phyloP scores from a whole-genome alignment of 768 basidiomycete species.

The Russula brevipes region DNA sequence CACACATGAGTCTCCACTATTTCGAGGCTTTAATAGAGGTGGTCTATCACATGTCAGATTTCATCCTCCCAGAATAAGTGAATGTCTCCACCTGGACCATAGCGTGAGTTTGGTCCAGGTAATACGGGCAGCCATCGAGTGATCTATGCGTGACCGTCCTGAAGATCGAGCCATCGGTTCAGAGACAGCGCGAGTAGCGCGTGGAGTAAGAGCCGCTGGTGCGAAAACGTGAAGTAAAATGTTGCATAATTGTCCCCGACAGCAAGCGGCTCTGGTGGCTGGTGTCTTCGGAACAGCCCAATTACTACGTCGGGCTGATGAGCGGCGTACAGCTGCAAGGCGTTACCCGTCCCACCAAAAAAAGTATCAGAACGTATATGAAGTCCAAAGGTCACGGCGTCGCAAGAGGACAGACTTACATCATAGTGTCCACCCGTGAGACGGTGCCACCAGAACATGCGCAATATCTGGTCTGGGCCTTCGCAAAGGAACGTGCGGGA shows the following conservation, averaged over 20 bases:
- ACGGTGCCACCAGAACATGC: constrained; percentile 16
- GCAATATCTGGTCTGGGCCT: constrained; percentile 9
- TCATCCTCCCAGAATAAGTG: constrained; percentile 1
- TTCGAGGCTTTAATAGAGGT: constrained; percentile 1
- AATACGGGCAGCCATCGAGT: not conserved
- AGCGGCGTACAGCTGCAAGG: constrained; percentile 12
- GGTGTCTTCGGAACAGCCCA: constrained; percentile 50
- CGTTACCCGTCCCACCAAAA: not conserved
- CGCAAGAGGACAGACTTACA: not conserved
- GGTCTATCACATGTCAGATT: constrained; percentile 9
- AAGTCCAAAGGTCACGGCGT: not conserved
- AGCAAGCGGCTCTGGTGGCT: constrained; percentile 44
- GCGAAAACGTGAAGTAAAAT: constrained; percentile 58
- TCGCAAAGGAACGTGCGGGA: constrained; percentile 13
- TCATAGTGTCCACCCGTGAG: not conserved
- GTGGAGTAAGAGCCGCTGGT: constrained; percentile 57
- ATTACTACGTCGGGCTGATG: constrained; percentile 35
- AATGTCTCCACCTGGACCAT: not conserved
- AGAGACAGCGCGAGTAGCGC: constrained; percentile 60
- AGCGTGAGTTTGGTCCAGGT: not conserved
- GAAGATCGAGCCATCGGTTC: constrained; percentile 66
- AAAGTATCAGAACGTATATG: not conserved
- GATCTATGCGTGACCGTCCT: constrained; percentile 40
- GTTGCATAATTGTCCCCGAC: constrained; percentile 62
- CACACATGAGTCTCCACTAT: constrained; percentile 24